Evolutionary conservation across 1,284 basidiomycete genomes (phyloP), one percentile per base, ranked within the genome.

Genomic region (Puccinia brachypodii): DNA sequence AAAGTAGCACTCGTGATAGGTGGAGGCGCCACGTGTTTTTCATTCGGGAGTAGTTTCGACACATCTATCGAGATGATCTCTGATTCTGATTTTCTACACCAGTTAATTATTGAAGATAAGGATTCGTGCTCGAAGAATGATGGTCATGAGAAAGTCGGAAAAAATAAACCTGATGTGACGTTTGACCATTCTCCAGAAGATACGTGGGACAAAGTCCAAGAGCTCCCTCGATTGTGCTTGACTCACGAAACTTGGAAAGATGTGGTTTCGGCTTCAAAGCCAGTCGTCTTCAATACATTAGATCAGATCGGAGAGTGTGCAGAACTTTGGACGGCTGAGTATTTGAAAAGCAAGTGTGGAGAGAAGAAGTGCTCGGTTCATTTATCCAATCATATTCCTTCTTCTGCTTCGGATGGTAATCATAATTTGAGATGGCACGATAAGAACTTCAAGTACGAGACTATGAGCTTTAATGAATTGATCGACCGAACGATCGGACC

Each of bases 1-100:
- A 81, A 62, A 36, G 60, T 19, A 40, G 60, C 50, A 25, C 36
- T 81, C 28, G 28, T 81, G 11, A 2, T 81, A 33, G 79, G 79
- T n/a, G 79, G 79, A 36, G 79, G 79, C 40, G 47, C 62, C 0
- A 81, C 79, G 19, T 81, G 79, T 36, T 81, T 81, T 40, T 81
- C 79, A 25, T 75, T 81, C 33, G 79, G 79, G 58, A 81, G 79
- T 33, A 60, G 47, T 13, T 81, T 81, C 38, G 79, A 81, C 53
- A 66, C 42, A 53, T n/a, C 42, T 42, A n/a, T 25, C 38, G n/a
- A 66, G 33, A 38, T 81, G 22, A 19, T 81, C 19, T 47, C 72
- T 16, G 72, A 81, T 64, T 56, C 28, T 16, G 42, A 62, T 53
- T 31, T 75, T 33, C 22, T 47, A 13, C n/a, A n/a, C n/a, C n/a